Evolutionary conservation across 2,329 filamentous ascomycete species (phyloP).

Genomic region (Pseudocercospora vitis): DNA sequence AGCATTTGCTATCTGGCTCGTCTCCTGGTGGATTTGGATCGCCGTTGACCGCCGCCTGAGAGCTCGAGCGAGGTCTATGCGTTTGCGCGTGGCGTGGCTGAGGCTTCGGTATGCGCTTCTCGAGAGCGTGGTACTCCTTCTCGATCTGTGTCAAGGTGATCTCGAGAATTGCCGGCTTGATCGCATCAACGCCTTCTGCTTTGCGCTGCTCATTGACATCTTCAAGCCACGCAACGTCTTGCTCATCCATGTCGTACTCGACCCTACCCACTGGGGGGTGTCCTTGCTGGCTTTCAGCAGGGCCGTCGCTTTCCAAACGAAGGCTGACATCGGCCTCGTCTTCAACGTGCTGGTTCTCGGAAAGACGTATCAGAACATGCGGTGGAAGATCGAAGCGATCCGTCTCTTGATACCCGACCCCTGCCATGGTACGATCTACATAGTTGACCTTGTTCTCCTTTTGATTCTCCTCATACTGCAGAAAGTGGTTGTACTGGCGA

Average conservation of each 20-base stretch:
- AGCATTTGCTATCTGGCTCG: slow-evolving; percentile 95
- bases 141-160: slow-evolving; percentile 99
- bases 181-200: slow-evolving; percentile 71
- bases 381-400: slow-evolving; percentile 82
- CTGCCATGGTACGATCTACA: slow-evolving; percentile 94
- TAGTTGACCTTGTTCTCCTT: slow-evolving; percentile 79
- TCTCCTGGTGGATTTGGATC: slow-evolving; percentile 79
- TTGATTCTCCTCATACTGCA: slow-evolving; percentile 78
- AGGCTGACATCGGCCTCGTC: slow-evolving; percentile 58
- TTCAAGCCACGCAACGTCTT: slow-evolving; percentile 95
- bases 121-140: slow-evolving; percentile 95
- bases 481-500: slow-evolving; percentile 74
- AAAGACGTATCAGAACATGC: slow-evolving; percentile 64
- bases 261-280: slow-evolving; percentile 68
- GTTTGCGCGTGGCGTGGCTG: slow-evolving; percentile 96
- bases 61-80: slow-evolving; percentile 87
- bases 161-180: slow-evolving; percentile 92
- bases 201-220: slow-evolving; percentile 76
- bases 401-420: slow-evolving; percentile 92
- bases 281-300: slow-evolving; percentile 53
- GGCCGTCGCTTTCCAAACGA: slow-evolving; percentile 57
- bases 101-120: slow-evolving; percentile 94
- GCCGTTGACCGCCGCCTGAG: slow-evolving; percentile 91
- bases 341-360: slow-evolving; percentile 63
- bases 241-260: slow-evolving; percentile 99